phyloP scores from a whole-genome alignment of 2,329 filamentous ascomycete genomes.

The Malbranchea zuffiana region DNA sequence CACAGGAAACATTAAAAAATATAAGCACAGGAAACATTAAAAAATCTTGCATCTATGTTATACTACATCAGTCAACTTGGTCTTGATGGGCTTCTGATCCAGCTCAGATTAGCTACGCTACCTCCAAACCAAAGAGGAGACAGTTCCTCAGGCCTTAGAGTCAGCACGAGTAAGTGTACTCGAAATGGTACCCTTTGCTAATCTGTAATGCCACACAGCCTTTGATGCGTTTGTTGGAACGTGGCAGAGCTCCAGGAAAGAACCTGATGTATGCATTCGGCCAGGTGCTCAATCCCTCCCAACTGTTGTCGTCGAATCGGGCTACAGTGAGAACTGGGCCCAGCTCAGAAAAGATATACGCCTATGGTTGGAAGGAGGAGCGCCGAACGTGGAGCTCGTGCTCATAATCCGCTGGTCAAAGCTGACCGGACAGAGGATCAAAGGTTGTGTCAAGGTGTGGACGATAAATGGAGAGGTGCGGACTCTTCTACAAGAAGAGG shows the following conservation, averaged over 20 bases:
- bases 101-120: background rate
- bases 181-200: too few species aligned
- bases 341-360: slow-evolving; percentile 6
- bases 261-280: slow-evolving; percentile 10
- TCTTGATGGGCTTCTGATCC: background rate
- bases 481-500: slow-evolving; percentile 1
- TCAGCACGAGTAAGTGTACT: too few species aligned
- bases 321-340: slow-evolving; percentile 10
- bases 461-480: slow-evolving; percentile 1
- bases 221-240: too few species aligned
- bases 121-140: background rate
- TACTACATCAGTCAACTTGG: background rate
- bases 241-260: too few species aligned
- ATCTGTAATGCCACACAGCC: too few species aligned
- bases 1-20: too few species aligned
- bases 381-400: slow-evolving; percentile 7
- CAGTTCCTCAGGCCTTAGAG: too few species aligned
- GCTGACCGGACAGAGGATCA: slow-evolving; percentile 1
- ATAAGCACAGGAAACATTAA: background rate
- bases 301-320: slow-evolving; percentile 9
- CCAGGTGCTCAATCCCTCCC: slow-evolving; percentile 5
- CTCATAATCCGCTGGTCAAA: slow-evolving; percentile 11
- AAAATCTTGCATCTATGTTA: background rate
- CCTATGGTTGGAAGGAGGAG: slow-evolving; percentile 9
- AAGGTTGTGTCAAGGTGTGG: background rate